phyloP scores from a whole-genome alignment of 139 green algal species.

The Chlamydomonas sp. region DNA sequence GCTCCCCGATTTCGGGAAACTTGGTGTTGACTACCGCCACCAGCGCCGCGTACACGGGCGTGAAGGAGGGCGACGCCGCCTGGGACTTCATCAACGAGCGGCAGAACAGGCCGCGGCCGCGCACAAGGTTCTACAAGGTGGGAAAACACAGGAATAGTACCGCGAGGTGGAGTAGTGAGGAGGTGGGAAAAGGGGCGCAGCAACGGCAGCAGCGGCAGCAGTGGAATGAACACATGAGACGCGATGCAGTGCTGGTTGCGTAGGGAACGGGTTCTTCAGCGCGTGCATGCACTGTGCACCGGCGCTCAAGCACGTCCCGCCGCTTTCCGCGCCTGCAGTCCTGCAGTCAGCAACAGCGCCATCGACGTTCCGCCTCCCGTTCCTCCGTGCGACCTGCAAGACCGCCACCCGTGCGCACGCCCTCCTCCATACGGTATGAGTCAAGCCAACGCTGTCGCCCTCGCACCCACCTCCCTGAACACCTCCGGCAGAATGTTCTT shows the following conservation, averaged over 20 bases:
- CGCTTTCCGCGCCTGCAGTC: too few relatives aligned
- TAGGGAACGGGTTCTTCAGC: background rate
- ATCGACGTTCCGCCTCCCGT: too few relatives aligned
- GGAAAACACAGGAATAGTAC: background rate
- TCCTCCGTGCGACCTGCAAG: too few relatives aligned
- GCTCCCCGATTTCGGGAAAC: slow-evolving; percentile 88
- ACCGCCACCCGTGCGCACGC: too few relatives aligned
- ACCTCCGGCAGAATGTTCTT: slow-evolving; percentile 95
- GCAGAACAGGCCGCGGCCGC: slow-evolving; percentile 92
- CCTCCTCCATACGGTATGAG: too few relatives aligned
- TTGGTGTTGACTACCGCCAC: slow-evolving; percentile 98
- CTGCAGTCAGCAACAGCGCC: too few relatives aligned
- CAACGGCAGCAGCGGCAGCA: slow-evolving; percentile 62
- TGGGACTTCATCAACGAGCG: slow-evolving; percentile 94
- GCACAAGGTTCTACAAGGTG: slow-evolving; percentile 87
- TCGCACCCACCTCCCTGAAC: slow-evolving; percentile 78
- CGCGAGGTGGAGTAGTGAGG: background rate
- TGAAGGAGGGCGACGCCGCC: slow-evolving; percentile 91
- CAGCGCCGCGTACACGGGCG: slow-evolving; percentile 90
- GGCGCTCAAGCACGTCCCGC: too few relatives aligned
- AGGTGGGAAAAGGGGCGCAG: background rate
- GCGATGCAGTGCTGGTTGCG: background rate
- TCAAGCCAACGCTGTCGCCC: too few relatives aligned
- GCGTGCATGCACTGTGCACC: too few relatives aligned
- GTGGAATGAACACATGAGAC: background rate